Conservation (phyloP, 768 basidiomycete species). For the Tricholoma matsutake region DNA sequence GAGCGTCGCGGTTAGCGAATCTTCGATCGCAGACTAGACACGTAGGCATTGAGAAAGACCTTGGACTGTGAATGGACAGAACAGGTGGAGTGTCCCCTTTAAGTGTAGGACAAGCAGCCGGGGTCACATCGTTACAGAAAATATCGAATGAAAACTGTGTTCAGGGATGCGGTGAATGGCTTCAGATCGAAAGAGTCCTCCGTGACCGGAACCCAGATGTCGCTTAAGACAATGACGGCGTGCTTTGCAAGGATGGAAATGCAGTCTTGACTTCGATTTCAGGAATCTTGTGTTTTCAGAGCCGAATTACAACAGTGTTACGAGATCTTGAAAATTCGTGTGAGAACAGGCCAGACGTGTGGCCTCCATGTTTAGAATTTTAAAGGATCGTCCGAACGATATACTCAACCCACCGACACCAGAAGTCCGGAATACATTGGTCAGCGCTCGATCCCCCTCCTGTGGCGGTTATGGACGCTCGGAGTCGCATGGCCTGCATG, state of each 20-base stretch:
- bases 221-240: neutral
- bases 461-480: neutral
- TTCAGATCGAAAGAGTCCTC: neutral
- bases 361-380: neutral
- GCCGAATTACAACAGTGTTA: neutral
- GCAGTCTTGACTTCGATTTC: neutral
- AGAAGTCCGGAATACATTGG: no score
- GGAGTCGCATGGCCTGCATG: neutral
- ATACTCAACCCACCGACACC: neutral
- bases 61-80: neutral
- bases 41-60: conserved; percentile 25
- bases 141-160: neutral
- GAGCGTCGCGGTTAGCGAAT: conserved; percentile 33
- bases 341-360: neutral
- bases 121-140: neutral
- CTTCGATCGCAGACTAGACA: conserved; percentile 35
- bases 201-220: no score
- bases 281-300: neutral
- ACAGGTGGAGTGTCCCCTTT: neutral
- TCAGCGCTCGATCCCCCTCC: neutral
- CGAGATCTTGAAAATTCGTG: neutral
- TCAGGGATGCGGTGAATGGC: neutral
- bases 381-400: neutral
- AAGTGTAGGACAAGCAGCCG: neutral
- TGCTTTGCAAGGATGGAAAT: neutral